Evolutionary conservation across 768 basidiomycete species (phyloP), one percentile per base, ranked within the genome.

Genomic region (Myochromella boudieri): DNA sequence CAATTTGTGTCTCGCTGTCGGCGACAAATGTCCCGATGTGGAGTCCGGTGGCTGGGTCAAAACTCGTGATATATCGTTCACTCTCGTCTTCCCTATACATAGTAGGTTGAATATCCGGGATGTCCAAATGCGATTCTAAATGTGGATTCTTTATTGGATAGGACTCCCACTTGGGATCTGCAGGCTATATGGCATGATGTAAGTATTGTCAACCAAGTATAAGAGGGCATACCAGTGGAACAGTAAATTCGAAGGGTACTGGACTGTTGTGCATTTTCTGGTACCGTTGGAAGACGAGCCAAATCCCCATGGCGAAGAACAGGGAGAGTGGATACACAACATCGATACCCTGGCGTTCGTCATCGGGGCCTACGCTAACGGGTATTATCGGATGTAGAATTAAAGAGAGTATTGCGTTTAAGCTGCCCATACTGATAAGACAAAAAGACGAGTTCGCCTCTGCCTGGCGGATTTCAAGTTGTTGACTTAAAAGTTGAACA

Each of bases 61-160:
- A 98, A 61, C 86, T 85, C 2, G 95, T 98, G 49, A 97, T 87
- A 60, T 87, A 92, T 32, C 81, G 74, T 37, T 80, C n/a, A n/a
- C n/a, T 71, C 31, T 72, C 74, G 1, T 69, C 62, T 24, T 76
- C 61, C 10, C 65, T 60, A 34, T n/a, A 34, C 34, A 75, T 59
- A 1, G 72, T 60, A 3, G 85, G 82, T 28, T 77, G 67, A 25
- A 93, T 70, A 8, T 75, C 74, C 1, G 70, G 63, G 51, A 80
- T 72, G 6, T 69, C 67, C 31, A 77, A 62, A 63, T 95, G 92
- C 3, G 88, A 84, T 50, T 76, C 72, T 34, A 93, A 72, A 42
- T 71, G 69, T 5, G 91, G 78, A 17, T 83, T 69, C 12, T 61
- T 60, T 43, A 94, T 81, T 32, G 71, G 66, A 15, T 72, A 56